Percentiles rank a stretch among this genome's conserved stretches.
Evolutionary conservation across 2,329 filamentous ascomycete species (phyloP).

Genomic region (Pseudogymnoascus sp.): DNA sequence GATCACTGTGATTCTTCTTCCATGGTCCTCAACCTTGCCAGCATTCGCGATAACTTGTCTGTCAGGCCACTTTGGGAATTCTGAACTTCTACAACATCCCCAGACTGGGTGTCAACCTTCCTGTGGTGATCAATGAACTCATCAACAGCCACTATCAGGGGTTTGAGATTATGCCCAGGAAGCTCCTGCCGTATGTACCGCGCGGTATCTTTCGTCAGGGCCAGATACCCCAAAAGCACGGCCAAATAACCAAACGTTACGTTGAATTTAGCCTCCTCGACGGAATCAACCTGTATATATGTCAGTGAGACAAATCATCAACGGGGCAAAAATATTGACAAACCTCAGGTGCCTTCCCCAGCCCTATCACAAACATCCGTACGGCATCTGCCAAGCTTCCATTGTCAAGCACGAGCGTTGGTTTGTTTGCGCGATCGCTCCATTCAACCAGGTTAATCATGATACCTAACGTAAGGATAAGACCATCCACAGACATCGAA

Average conservation of each 20-base stretch:
- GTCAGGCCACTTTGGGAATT: constrained; percentile 41
- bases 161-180: constrained; percentile 37
- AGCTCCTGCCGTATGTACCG: constrained; percentile 34
- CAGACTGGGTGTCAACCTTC: constrained; percentile 41
- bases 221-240: constrained; percentile 75
- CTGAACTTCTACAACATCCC: constrained; percentile 37
- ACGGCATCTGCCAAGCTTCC: constrained; percentile 52
- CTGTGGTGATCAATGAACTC: constrained; percentile 55
- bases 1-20: not conserved
- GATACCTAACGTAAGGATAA: constrained; percentile 71
- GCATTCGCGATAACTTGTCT: constrained; percentile 41
- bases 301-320: constrained; percentile 11
- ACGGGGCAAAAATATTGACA: constrained; percentile 24
- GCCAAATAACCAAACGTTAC: constrained; percentile 82
- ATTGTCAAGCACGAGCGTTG: constrained; percentile 17
- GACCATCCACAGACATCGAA: constrained; percentile 51
- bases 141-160: constrained; percentile 47
- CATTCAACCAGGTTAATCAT: constrained; percentile 85
- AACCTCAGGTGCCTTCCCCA: constrained; percentile 60
- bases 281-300: constrained; percentile 51
- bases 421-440: constrained; percentile 33
- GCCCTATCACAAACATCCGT: constrained; percentile 57
- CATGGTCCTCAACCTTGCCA: constrained; percentile 33
- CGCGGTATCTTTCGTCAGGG: constrained; percentile 43
- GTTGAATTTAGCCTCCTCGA: constrained; percentile 67